Base-by-base conservation (phyloP, 805 yeast species). In the Lipomyces japonicus region DNA sequence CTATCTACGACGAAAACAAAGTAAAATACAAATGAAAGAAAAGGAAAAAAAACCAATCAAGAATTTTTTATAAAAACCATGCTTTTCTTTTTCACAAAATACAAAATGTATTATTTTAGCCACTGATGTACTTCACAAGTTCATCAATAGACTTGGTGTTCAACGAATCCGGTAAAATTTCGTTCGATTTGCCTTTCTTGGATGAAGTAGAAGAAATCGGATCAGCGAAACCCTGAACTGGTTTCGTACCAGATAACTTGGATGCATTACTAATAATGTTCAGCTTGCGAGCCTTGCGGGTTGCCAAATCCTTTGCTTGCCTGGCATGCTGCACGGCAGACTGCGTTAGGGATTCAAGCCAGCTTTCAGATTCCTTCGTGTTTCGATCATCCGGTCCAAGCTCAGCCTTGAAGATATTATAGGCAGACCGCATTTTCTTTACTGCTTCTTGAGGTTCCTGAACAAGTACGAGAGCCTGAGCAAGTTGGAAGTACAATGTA, bases 51-150 rank as follows among this genome's bases (percentile, higher is more conserved):
- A n/a, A n/a, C n/a, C n/a, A n/a, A n/a, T n/a, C n/a, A n/a, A n/a
- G n/a, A n/a, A n/a, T n/a, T n/a, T n/a, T n/a, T n/a, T n/a, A n/a
- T n/a, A n/a, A n/a, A n/a, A n/a, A n/a, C n/a, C n/a, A n/a, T n/a
- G n/a, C n/a, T n/a, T n/a, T n/a, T n/a, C n/a, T n/a, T n/a, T n/a
- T n/a, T n/a, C n/a, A n/a, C n/a, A n/a, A n/a, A n/a, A n/a, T n/a
- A n/a, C n/a, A n/a, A n/a, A n/a, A n/a, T n/a, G n/a, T n/a, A n/a
- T n/a, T n/a, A n/a, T 6, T 34, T 18, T 45, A 45, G 26, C 91
- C 91, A 65, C 82, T 84, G 62, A 86, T 83, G 63, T 80, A 86
- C 53, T 75, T 73, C 68, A 86, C 70, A 51, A 86, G 74, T 52
- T 84, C 95, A 46, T 84, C 91, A 46, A 86, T 76, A 18, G 87